phyloP scores from a whole-genome alignment of 78 protist genomes.

The Creolimax fragrantissima region DNA sequence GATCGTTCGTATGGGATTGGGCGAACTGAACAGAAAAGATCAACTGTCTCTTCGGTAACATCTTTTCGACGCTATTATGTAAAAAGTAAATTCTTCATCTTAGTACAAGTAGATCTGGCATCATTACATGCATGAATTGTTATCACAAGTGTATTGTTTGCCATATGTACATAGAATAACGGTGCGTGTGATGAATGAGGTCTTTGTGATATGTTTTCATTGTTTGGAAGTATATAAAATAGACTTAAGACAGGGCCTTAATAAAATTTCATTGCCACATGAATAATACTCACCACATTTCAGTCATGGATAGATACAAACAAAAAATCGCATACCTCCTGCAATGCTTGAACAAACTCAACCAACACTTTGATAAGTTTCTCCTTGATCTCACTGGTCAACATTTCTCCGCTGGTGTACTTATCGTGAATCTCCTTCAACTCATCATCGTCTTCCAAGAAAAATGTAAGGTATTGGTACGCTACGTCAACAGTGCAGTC shows the following conservation, averaged over 20 bases:
- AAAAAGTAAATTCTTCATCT: not conserved
- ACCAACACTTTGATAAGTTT: slow-evolving; percentile 42
- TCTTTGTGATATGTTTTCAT: not conserved
- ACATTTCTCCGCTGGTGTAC: slow-evolving; percentile 73
- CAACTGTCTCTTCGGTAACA: not conserved
- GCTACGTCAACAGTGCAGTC: slow-evolving; percentile 67
- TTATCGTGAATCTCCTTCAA: slow-evolving; percentile 54
- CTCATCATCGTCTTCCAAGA: slow-evolving; percentile 79
- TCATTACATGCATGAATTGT: not conserved
- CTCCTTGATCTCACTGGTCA: slow-evolving; percentile 78
- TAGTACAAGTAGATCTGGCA: not conserved
- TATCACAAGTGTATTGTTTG: not conserved
- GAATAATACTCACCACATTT: not conserved
- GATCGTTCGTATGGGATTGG: not conserved
- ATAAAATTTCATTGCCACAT: not conserved
- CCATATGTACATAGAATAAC: not conserved
- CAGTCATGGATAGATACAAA: not conserved
- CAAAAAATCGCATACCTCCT: not conserved
- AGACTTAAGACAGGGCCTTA: not conserved
- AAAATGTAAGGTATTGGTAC: slow-evolving; percentile 75
- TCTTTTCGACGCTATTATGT: not conserved
- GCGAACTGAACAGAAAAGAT: not conserved
- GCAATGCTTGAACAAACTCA: not conserved
- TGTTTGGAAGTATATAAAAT: not conserved
- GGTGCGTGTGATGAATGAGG: not conserved